Percentiles rank a stretch among this genome's conserved stretches.
Evolutionary conservation across 2,329 filamentous ascomycete genomes (phyloP).

Genomic region (Xylariaceae sp.): DNA sequence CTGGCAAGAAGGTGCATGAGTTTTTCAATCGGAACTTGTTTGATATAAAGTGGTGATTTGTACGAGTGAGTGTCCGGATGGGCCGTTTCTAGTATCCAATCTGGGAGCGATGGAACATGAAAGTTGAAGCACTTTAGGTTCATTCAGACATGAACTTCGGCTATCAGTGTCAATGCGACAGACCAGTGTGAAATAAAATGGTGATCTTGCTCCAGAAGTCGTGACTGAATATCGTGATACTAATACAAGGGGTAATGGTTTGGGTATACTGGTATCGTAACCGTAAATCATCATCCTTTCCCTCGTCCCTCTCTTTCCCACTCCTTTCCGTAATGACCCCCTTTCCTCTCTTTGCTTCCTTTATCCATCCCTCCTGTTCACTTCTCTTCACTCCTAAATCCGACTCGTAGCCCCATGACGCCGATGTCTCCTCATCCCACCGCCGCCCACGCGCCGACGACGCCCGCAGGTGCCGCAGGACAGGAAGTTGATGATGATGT

Average conservation of each 20-base stretch:
- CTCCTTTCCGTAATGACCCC: too few relatives aligned
- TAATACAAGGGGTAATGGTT: not conserved
- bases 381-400: too few relatives aligned
- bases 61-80: not conserved
- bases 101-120: not conserved
- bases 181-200: not conserved
- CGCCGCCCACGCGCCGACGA: conserved; percentile 17
- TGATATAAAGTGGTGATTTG: conserved; percentile 39
- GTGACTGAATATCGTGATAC: not conserved
- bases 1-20: conserved; percentile 66
- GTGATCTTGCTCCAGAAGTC: not conserved
- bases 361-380: too few relatives aligned
- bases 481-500: conserved; percentile 62
- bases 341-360: too few relatives aligned
- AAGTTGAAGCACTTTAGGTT: not conserved
- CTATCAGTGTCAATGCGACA: not conserved
- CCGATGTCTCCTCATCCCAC: conserved; percentile 14
- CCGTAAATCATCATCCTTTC: not conserved
- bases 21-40: conserved; percentile 71
- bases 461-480: conserved; percentile 46
- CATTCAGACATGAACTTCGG: too few relatives aligned
- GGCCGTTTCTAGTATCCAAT: not conserved
- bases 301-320: not conserved
- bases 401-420: conserved; percentile 32
- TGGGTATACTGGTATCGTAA: conserved; percentile 31